A percentile compares a stretch with the other conserved stretches of the same genome.
Evolutionary conservation across 192 early-diverging fungal species (phyloP).

Genomic region (Oehlia diaphana): DNA sequence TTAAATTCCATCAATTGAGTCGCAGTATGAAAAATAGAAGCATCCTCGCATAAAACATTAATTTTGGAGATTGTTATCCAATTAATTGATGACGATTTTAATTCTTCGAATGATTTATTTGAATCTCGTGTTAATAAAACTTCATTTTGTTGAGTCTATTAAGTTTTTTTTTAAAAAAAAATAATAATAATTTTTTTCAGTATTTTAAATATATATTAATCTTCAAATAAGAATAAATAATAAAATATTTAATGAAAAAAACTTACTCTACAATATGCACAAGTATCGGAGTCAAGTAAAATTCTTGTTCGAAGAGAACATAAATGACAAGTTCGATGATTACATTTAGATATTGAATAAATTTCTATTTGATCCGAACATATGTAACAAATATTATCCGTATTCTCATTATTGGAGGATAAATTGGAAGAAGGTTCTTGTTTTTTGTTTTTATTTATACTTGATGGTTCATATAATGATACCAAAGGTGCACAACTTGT

Average conservation of each 20-base stretch:
- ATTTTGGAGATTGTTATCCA: neutral
- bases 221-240: too few species aligned
- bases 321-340: constrained; percentile 10
- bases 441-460: neutral
- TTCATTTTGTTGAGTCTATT: neutral
- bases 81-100: neutral
- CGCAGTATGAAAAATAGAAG: neutral
- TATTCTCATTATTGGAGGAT: neutral
- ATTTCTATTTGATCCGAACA: neutral
- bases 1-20: neutral
- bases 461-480: neutral
- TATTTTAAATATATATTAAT: too few species aligned
- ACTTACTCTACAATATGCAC: constrained; percentile 15
- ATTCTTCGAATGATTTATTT: neutral
- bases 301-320: neutral
- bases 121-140: constrained; percentile 3
- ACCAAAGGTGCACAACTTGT: neutral
- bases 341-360: constrained; percentile 3
- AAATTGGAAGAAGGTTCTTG: neutral
- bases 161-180: too few species aligned
- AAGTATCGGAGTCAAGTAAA: neutral
- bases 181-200: too few species aligned
- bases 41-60: constrained; percentile 9
- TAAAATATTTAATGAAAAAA: too few species aligned
- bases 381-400: neutral